phyloP scores from a whole-genome alignment of 208 protist genomes.

The Willaertia magna region DNA sequence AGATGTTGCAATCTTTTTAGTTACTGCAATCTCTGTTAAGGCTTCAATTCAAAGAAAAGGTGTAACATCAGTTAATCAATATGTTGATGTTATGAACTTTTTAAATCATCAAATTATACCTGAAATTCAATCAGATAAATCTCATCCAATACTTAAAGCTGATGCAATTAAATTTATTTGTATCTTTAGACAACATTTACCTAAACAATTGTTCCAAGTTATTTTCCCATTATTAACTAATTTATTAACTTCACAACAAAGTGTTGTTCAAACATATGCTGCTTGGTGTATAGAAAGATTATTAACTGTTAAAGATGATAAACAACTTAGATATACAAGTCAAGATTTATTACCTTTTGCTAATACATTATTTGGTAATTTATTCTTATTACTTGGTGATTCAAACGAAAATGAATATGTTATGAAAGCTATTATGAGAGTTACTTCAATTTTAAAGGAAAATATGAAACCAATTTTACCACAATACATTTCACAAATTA shows the following conservation, averaged over 20 bases:
- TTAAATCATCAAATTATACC: slow-evolving; percentile 60
- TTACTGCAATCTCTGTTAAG: slow-evolving; percentile 64
- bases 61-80: slow-evolving; percentile 42
- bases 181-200: slow-evolving; percentile 77
- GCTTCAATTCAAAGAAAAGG: slow-evolving; percentile 33
- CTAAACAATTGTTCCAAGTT: slow-evolving; percentile 23
- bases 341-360: slow-evolving; percentile 37
- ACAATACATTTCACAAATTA: slow-evolving; percentile 25
- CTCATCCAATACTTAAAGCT: slow-evolving; percentile 69
- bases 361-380: slow-evolving; percentile 47
- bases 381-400: slow-evolving; percentile 57
- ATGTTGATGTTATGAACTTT: slow-evolving; percentile 73
- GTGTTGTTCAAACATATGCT: slow-evolving; percentile 80
- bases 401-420: slow-evolving; percentile 62
- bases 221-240: slow-evolving; percentile 51
- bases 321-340: background rate
- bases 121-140: slow-evolving; percentile 49
- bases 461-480: background rate
- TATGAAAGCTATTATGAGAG: slow-evolving; percentile 72
- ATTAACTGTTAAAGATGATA: background rate
- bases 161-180: slow-evolving; percentile 84
- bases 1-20: slow-evolving; percentile 84
- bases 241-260: slow-evolving; percentile 49
- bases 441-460: slow-evolving; percentile 42
- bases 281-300: slow-evolving; percentile 60